These are phyloP conservation scores for Zymoseptoria pseudotritici DNA, from an alignment of 2,329 filamentous ascomycete genomes.

Conservation along the genomic window DNA sequence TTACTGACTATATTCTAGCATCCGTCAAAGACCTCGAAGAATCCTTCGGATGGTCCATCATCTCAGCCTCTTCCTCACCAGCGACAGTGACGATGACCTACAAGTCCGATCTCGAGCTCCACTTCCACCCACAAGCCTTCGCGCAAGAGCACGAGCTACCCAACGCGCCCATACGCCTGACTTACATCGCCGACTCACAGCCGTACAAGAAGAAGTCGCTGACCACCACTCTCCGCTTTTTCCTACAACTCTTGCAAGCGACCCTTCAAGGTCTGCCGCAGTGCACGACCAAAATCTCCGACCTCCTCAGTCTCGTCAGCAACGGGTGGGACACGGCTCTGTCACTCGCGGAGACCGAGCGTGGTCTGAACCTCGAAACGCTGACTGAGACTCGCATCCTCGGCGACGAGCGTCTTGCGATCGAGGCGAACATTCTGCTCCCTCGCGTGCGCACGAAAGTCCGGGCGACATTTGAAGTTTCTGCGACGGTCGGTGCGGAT, in stretches of 20 bases:
- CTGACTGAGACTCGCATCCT: conserved; percentile 58
- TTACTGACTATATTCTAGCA: conserved; percentile 44
- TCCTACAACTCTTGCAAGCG: conserved; percentile 64
- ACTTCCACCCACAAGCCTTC: conserved; percentile 62
- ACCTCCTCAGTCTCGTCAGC: conserved; percentile 54
- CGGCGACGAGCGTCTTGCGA: conserved; percentile 56
- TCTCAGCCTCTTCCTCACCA: conserved; percentile 49
- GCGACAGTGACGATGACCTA: conserved; percentile 67
- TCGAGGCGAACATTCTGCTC: conserved; percentile 58
- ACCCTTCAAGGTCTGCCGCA: conserved; percentile 57
- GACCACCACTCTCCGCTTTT: conserved; percentile 65
- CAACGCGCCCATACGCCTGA: conserved; percentile 58
- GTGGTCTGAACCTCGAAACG: conserved; percentile 55
- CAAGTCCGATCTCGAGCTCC: conserved; percentile 62
- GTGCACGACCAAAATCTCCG: conserved; percentile 47
- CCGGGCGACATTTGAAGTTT: conserved; percentile 52
- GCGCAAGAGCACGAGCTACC: conserved; percentile 17
- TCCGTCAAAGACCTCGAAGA: conserved; percentile 60
- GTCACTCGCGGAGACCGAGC: conserved; percentile 53
- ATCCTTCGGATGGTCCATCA: conserved; percentile 64
- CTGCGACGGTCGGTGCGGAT: conserved; percentile 41
- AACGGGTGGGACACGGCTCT: conserved; percentile 59
- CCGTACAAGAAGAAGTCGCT: conserved; percentile 48
- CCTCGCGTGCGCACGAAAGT: conserved; percentile 61
- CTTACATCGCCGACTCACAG: conserved; percentile 56